Conservation (phyloP, 768 basidiomycete species). For the Mycena haematopus region DNA sequence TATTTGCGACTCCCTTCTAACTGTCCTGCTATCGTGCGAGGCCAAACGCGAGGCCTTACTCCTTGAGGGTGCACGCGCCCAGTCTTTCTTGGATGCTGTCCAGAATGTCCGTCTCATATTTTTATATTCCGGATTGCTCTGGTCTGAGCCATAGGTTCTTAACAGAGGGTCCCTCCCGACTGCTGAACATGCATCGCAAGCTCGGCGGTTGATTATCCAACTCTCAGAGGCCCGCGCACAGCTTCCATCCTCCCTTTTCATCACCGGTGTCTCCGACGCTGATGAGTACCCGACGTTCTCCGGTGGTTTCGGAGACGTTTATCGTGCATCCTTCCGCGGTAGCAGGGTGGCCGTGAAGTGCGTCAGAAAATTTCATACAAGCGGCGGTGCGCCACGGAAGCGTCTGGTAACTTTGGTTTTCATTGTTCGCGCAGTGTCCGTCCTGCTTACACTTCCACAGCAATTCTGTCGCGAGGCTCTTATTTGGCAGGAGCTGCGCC, state of each 20-base stretch:
- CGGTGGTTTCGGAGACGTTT: slow-evolving; percentile 33
- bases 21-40: not conserved
- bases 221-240: slow-evolving; percentile 22
- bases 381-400: not conserved
- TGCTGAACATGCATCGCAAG: not conserved
- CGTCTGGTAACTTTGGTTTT: not conserved
- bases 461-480: not conserved
- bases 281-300: slow-evolving; percentile 19
- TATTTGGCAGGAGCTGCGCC: not conserved
- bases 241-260: slow-evolving; percentile 28
- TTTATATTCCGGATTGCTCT: not conserved
- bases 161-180: slow-evolving; percentile 2
- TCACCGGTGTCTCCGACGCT: slow-evolving; percentile 15
- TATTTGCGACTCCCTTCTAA: not conserved
- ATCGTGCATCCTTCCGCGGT: slow-evolving; percentile 17
- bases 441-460: not conserved
- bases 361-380: not conserved
- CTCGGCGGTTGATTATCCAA: slow-evolving; percentile 14
- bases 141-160: not conserved
- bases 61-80: not conserved
- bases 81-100: slow-evolving; percentile 2
- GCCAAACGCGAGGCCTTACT: not conserved
- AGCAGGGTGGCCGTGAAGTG: slow-evolving; percentile 1
- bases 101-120: slow-evolving; percentile 2
- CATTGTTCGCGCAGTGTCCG: not conserved